These are phyloP conservation scores for Scedosporium minutisporum DNA, from an alignment of 2,329 filamentous ascomycete genomes.

Conservation along the genomic window DNA sequence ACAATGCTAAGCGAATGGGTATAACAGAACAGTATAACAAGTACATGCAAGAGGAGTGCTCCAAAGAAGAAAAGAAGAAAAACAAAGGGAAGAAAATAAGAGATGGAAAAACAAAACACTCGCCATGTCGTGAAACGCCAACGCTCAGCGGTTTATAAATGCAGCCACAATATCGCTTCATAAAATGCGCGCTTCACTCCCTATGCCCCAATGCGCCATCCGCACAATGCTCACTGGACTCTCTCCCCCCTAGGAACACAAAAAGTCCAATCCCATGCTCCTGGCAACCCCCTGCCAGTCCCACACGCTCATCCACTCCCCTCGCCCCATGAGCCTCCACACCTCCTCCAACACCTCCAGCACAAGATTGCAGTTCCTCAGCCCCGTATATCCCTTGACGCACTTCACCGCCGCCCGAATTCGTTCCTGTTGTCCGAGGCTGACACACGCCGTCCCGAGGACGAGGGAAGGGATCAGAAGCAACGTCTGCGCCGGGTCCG, in stretches of 20 bases:
- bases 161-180: neutral
- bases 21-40: neutral
- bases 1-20: neutral
- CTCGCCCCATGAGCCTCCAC: conserved; percentile 49
- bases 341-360: conserved; percentile 45
- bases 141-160: neutral
- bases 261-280: conserved; percentile 44
- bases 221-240: neutral
- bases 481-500: conserved; percentile 49
- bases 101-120: neutral
- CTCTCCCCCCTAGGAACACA: conserved; percentile 30
- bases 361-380: conserved; percentile 47
- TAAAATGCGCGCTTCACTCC: neutral
- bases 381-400: conserved; percentile 48
- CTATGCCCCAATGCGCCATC: neutral
- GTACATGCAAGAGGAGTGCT: neutral
- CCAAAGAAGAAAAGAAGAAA: neutral
- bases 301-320: conserved; percentile 50
- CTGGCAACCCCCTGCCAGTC: conserved; percentile 53
- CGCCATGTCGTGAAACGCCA: neutral
- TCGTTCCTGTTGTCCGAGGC: conserved; percentile 39
- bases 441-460: conserved; percentile 51
- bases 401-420: conserved; percentile 38
- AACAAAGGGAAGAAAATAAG: neutral
- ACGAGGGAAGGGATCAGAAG: conserved; percentile 51